These are phyloP conservation scores for Ascosphaera apis DNA, from an alignment of 2,329 filamentous ascomycete species.

Conservation along the genomic window DNA sequence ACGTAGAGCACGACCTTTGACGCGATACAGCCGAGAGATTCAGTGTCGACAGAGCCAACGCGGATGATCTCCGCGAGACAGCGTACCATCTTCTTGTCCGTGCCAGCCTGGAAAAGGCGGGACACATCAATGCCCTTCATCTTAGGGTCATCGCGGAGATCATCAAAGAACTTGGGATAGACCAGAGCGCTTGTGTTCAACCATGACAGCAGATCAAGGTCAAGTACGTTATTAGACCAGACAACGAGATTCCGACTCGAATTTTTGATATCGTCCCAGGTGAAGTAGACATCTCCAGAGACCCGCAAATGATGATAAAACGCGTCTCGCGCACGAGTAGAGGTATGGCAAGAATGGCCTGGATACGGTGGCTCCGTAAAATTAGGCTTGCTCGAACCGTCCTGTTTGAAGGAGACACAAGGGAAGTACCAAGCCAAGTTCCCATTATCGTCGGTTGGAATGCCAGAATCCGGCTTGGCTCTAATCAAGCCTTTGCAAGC, in stretches of 20 bases:
- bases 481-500: constrained; percentile 85
- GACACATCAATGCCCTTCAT: constrained; percentile 76
- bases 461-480: constrained; percentile 42
- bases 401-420: constrained; percentile 76
- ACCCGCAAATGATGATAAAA: constrained; percentile 48
- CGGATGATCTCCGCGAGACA: constrained; percentile 89
- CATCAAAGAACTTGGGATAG: constrained; percentile 54
- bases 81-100: constrained; percentile 60
- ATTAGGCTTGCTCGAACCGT: constrained; percentile 64
- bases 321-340: constrained; percentile 36
- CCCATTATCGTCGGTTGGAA: constrained; percentile 49
- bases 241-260: constrained; percentile 72
- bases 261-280: constrained; percentile 86
- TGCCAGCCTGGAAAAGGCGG: constrained; percentile 54
- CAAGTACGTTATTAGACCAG: constrained; percentile 82
- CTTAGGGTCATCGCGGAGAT: constrained; percentile 46
- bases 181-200: constrained; percentile 63
- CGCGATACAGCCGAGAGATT: constrained; percentile 90
- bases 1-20: constrained; percentile 93
- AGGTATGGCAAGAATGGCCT: constrained; percentile 80
- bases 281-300: constrained; percentile 80
- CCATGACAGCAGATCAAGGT: constrained; percentile 72
- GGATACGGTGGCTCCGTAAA: constrained; percentile 49
- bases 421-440: constrained; percentile 95
- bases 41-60: constrained; percentile 85